Evolutionary conservation across 257 asterid species (phyloP), one percentile per base, ranked within the genome.

Genomic region (Prunella vulgaris): DNA sequence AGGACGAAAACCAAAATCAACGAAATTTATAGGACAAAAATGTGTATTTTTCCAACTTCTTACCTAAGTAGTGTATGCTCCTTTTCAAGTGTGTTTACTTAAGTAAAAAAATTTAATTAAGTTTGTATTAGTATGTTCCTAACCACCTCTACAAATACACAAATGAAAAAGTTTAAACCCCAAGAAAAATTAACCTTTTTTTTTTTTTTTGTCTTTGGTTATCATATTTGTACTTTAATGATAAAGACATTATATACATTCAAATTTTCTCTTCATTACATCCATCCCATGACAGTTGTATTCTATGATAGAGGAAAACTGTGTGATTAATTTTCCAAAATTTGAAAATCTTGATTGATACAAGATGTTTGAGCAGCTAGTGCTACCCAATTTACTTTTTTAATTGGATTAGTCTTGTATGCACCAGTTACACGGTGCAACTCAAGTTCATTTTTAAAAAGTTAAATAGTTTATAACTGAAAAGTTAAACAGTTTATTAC

Each of bases 201-300:
- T 10, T 4, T 17, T 2, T 30, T 20, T 37, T 52, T 1, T 33
- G 17, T 30, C 0, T 27, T 40, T n/a, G n/a, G n/a, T n/a, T n/a
- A n/a, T n/a, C n/a, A n/a, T 57, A 40, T 68, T 22, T 20, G 10
- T 27, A 33, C 22, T 60, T 9, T 28, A 61, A 25, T 27, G 58
- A 69, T 54, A 63, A 54, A 62, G 75, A 64, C 76, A 56, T 63
- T 3, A 42, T 7, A 38, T 28, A 40, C 44, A 21, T 51, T 70
- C 35, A 59, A 67, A 58, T 15, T 21, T 44, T 57, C 54, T 21
- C 64, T 28, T 56, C 68, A 33, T 4, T 17, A 64, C 80, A 70
- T n/a, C n/a, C n/a, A n/a, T 51, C 77, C 38, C 64, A 70, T 71
- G 72, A 75, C 79, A 75, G 79, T 42, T 75, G 79, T 69, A 40